Evolutionary conservation across 2,329 filamentous ascomycete genomes (phyloP).

Genomic region (Periglandula ipomoeae): DNA sequence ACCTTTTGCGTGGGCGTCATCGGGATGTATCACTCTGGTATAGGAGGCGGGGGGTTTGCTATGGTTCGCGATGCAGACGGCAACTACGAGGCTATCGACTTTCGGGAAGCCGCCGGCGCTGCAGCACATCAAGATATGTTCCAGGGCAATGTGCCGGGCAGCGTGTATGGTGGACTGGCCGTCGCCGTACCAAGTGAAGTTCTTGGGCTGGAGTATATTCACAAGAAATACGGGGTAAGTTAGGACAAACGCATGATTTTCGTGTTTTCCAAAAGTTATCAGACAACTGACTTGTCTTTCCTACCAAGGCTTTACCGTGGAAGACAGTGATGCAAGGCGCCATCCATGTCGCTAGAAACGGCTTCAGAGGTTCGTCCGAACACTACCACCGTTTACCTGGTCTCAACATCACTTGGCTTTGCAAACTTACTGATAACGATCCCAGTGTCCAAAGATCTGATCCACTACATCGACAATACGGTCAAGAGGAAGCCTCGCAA

Average conservation of each 20-base stretch:
- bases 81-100: constrained; percentile 81
- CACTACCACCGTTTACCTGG: background rate
- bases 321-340: constrained; percentile 64
- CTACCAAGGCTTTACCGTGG: constrained; percentile 50
- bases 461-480: constrained; percentile 59
- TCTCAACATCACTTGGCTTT: background rate
- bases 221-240: constrained; percentile 56
- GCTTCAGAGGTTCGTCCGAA: constrained; percentile 45
- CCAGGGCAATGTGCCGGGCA: constrained; percentile 55
- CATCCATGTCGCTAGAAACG: constrained; percentile 61
- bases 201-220: constrained; percentile 69
- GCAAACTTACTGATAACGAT: background rate
- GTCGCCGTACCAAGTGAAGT: constrained; percentile 66
- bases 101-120: constrained; percentile 77
- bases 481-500: constrained; percentile 26
- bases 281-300: background rate
- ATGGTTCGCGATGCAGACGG: constrained; percentile 65
- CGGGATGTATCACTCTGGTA: constrained; percentile 70
- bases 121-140: constrained; percentile 83
- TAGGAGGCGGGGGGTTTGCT: constrained; percentile 88
- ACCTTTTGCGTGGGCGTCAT: constrained; percentile 68
- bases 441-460: constrained; percentile 60
- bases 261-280: background rate
- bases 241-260: too few species aligned
- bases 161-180: constrained; percentile 63